A percentile compares a stretch with the other conserved stretches of the same genome.
Evolutionary conservation across 768 basidiomycete species (phyloP).

Genomic region (Amanita subjunquillea): DNA sequence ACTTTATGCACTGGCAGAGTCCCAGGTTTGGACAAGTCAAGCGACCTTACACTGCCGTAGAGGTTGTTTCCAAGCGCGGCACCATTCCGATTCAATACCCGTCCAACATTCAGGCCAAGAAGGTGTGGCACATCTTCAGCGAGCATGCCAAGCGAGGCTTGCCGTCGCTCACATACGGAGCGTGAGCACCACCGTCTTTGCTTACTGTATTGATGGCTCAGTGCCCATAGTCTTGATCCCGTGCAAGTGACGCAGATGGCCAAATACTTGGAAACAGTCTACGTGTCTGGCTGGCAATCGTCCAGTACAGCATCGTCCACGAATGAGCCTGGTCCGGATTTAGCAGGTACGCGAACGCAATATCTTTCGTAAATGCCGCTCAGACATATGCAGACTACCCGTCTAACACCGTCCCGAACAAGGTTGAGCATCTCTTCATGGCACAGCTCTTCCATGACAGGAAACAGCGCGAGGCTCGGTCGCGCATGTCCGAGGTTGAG

Average conservation of each 20-base stretch:
- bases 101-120: constrained; percentile 77
- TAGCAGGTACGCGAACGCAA: constrained; percentile 59
- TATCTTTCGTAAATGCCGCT: background rate
- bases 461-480: constrained; percentile 82
- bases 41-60: constrained; percentile 86
- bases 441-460: constrained; percentile 99
- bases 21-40: constrained; percentile 81
- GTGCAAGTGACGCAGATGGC: constrained; percentile 99
- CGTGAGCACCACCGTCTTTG: constrained; percentile 52
- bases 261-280: constrained; percentile 95
- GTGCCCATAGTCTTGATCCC: constrained; percentile 74
- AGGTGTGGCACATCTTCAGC: constrained; percentile 67
- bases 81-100: constrained; percentile 81
- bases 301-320: constrained; percentile 90
- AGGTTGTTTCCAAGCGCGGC: constrained; percentile 92
- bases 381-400: constrained; percentile 65
- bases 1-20: constrained; percentile 32
- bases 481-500: constrained; percentile 57
- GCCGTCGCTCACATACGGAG: constrained; percentile 94
- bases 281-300: constrained; percentile 95
- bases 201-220: background rate
- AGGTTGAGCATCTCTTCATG: constrained; percentile 96
- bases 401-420: constrained; percentile 96
- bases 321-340: constrained; percentile 96
- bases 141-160: constrained; percentile 70